Base-by-base conservation (phyloP, 352 stramenopile genomes). In the Phytophthora tubulina region DNA sequence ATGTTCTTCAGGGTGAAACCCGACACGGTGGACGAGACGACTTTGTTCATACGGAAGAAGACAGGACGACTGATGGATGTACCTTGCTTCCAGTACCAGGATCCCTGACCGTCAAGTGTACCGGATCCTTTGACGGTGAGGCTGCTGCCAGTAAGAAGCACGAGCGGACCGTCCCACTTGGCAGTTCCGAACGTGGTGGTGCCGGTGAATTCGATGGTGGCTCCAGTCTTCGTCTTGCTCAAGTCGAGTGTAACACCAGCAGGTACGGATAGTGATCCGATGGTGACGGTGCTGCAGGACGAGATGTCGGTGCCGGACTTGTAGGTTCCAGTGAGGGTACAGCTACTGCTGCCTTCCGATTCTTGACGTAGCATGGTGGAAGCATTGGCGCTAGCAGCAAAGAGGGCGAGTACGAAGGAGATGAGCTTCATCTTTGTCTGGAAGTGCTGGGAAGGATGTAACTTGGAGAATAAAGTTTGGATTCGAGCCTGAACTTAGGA, bases 41-140 rank as follows among this genome's bases (percentile, higher is more conserved):
- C 60, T 3, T 54, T 21, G 9, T 60, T 15, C 2, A 67, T 38
- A 14, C 51, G 52, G 36, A 67, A 67, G 60, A 67, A 67, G 38
- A 67, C 60, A 1, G 60, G 60, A 6, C 49, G 55, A 4, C 35
- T 76, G 50, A 79, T 53, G 3, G 46, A 70, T 27, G 50, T 17
- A 10, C 66, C 67, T 17, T 81, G 62, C 39, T 70, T 63, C 75
- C 74, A 81, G 70, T 81, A 81, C 70, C 64, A 76, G 6, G 39
- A 27, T 6, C 75, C 70, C 38, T 79, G 70, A 21, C 75, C 75
- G 14, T 81, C 75, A 2, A 81, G 63, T 0, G 59, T 76, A 9
- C 74, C 74, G 5, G 70, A 44, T 4, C 74, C 75, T 8, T 70
- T 49, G 39, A 80, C 68, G 11, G 48, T 61, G 13, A 67, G 60